Evolutionary conservation across 352 stramenopile species (phyloP).

Genomic region (Phytophthora sojae): DNA sequence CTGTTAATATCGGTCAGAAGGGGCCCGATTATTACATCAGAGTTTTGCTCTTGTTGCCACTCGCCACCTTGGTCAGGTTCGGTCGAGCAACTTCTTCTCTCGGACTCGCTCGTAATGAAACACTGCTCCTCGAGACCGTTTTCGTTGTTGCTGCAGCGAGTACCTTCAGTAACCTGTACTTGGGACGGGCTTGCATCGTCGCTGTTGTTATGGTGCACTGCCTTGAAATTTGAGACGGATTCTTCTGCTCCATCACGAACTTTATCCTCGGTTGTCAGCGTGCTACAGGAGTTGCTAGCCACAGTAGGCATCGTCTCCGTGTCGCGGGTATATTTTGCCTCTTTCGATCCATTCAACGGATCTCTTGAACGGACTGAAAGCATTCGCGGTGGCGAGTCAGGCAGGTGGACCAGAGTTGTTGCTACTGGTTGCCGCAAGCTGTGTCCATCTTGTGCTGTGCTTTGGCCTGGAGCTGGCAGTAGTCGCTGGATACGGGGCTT

Average conservation of each 20-base stretch:
- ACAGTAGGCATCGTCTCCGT: background rate
- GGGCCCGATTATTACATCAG: background rate
- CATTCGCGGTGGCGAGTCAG: conserved; percentile 56
- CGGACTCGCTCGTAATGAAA: background rate
- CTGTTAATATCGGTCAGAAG: conserved; percentile 13
- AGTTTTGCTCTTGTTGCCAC: background rate
- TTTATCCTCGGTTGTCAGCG: background rate
- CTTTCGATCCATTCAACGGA: background rate
- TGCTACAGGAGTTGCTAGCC: background rate
- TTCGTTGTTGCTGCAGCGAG: background rate
- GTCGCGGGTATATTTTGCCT: background rate
- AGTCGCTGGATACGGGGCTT: conserved; percentile 55
- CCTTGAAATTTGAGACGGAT: background rate
- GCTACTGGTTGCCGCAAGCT: conserved; percentile 4
- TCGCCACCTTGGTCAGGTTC: background rate
- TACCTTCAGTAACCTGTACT: background rate
- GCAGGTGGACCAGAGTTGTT: conserved; percentile 60
- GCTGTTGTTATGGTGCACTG: background rate
- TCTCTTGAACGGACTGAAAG: conserved; percentile 1
- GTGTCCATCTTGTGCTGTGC: conserved; percentile 13
- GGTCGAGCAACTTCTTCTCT: background rate
- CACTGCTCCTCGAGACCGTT: background rate
- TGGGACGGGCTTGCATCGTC: background rate
- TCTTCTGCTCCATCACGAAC: background rate
- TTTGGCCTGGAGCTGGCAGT: conserved; percentile 38